Evolutionary conservation across 176 grass and related monocot genomes (phyloP).

Genomic region (Triticum dicoccoides): DNA sequence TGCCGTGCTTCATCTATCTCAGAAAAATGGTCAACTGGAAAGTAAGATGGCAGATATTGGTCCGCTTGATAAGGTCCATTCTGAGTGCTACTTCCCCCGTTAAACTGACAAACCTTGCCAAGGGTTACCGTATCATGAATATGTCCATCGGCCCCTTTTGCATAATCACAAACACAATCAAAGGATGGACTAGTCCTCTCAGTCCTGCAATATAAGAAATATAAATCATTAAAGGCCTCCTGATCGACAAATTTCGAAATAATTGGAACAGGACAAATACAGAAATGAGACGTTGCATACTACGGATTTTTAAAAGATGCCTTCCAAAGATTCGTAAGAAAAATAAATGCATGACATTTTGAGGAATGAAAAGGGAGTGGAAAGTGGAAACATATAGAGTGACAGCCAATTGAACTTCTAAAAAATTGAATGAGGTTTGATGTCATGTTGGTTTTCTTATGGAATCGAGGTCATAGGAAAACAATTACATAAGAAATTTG

Average conservation of each 20-base stretch:
- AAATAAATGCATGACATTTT: not conserved
- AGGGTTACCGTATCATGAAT: not conserved
- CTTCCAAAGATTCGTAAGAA: not conserved
- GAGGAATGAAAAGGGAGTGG: not conserved
- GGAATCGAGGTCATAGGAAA: not conserved
- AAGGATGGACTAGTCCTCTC: conserved; percentile 8
- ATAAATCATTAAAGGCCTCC: conserved; percentile 6
- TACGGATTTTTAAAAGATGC: not conserved
- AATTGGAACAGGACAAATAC: not conserved
- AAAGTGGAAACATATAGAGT: not conserved
- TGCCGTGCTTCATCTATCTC: conserved; percentile 17
- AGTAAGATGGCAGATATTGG: not conserved
- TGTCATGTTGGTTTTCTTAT: not conserved
- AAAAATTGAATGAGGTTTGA: not conserved
- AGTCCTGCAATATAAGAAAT: conserved; percentile 22
- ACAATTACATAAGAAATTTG: not conserved
- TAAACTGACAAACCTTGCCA: conserved; percentile 15
- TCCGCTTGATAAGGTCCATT: conserved; percentile 28
- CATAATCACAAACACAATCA: not conserved
- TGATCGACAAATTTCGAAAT: not conserved
- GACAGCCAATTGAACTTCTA: not conserved
- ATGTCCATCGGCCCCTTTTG: conserved; percentile 3
- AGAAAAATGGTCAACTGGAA: conserved; percentile 15
- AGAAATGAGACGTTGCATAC: not conserved
- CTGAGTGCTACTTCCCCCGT: not conserved